Conservation (phyloP, 169 alveolate genomes). For the Eimeria falciformis region DNA sequence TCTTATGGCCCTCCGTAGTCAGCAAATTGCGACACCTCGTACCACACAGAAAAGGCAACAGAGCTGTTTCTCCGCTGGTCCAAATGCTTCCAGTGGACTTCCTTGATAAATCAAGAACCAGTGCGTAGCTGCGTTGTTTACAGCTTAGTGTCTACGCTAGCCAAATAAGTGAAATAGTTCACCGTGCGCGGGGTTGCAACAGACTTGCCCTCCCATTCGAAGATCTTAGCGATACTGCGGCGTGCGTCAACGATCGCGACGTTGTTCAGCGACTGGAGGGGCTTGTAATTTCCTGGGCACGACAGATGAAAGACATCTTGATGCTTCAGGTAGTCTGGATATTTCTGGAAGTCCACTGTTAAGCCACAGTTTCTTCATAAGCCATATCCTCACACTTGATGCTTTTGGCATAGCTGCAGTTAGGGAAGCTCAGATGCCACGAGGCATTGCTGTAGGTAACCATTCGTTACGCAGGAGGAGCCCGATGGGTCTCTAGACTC, state of each 20-base stretch:
- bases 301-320: conserved; percentile 94
- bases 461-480: conserved; percentile 9
- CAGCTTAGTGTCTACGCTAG: conserved; percentile 49
- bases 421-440: no score
- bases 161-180: conserved; percentile 63
- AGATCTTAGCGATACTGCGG: conserved; percentile 90
- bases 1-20: no score
- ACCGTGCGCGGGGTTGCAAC: conserved; percentile 65
- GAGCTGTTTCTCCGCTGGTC: no score
- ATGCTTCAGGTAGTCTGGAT: conserved; percentile 92
- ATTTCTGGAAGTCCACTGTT: no score
- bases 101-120: no score
- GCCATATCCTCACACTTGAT: no score
- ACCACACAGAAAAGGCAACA: no score
- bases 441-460: no score
- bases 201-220: conserved; percentile 90
- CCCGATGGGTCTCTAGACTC: conserved; percentile 89
- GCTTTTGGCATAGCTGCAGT: no score
- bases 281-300: conserved; percentile 94
- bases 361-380: no score
- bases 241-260: conserved; percentile 94
- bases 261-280: conserved; percentile 94
- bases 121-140: not conserved
- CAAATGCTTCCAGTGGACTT: no score
- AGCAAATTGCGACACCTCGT: no score